Evolutionary conservation across 345 rosid species (phyloP), one percentile per base, ranked within the genome.

Genomic region (Salix brachista): DNA sequence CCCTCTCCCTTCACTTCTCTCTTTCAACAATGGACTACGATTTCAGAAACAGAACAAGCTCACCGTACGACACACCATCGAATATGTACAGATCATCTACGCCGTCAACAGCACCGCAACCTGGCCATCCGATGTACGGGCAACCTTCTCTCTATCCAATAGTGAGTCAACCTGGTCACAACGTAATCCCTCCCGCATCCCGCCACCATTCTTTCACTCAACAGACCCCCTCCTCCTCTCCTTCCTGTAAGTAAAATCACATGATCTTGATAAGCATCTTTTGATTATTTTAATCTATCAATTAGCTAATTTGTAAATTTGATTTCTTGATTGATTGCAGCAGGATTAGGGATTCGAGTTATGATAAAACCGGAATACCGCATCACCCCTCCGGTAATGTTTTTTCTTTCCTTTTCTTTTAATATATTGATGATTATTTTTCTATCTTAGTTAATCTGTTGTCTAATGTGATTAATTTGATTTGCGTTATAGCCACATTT

Each of bases 331-430:
- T 72, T 30, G 70, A 2, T 75, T 80, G 83, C 88, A 90, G 98
- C 96, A 30, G 97, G 93, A 83, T 80, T 90, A 71, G 97, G 99
- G 25, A 86, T 95, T 75, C 88, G 85, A 73, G 90, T 95, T 83
- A 80, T 83, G 67, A 30, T 90, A 66, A 95, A 93, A 78, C 94
- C 96, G 9, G 97, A 93, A 74, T 93, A 86, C 82, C 87, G 98
- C 46, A 90, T 95, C 58, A 84, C 95, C 70, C 96, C 92, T 21
- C 98, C 93, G 77, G 99, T 93, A 85, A 41, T 41, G 44, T 10
- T 41, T 41, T 41, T 80, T 86, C 50, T 81, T 25, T 17, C 14
- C 13, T 16, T 1, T 61, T 50, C 32, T 21, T 61, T 73, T 70
- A 13, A 70, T 36, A 69, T 8, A 26, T 73, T n/a, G 4, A 18